phyloP scores from a whole-genome alignment of 345 rosid species.

The Eucalyptus pauciflora region DNA sequence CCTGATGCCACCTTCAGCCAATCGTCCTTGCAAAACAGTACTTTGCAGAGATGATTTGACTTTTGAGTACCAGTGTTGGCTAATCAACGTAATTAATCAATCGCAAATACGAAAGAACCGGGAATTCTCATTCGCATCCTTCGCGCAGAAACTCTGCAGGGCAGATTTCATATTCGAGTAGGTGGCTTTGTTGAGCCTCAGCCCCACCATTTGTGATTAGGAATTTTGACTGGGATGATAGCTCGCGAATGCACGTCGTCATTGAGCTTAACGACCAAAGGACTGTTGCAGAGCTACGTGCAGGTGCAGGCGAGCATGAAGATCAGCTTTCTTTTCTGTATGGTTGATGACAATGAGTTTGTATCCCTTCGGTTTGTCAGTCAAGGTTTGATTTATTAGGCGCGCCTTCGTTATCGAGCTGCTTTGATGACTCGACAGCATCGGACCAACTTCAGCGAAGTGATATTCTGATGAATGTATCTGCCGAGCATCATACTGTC shows the following conservation, averaged over 20 bases:
- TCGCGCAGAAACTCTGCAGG: background rate
- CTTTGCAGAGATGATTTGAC: background rate
- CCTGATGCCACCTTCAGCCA: background rate
- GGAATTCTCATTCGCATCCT: background rate
- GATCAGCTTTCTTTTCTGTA: background rate
- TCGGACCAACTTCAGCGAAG: background rate
- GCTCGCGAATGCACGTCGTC: background rate
- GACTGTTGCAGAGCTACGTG: background rate
- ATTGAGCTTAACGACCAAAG: background rate
- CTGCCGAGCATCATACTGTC: background rate
- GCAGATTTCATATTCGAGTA: background rate
- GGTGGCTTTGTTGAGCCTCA: background rate
- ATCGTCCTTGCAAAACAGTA: background rate
- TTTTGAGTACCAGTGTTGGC: background rate
- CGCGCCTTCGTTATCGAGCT: background rate
- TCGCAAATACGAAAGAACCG: accelerated
- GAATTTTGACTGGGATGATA: background rate
- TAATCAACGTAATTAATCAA: background rate
- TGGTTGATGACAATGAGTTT: background rate
- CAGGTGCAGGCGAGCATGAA: background rate
- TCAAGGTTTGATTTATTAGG: background rate
- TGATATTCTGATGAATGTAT: background rate
- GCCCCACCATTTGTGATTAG: background rate
- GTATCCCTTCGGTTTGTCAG: background rate
- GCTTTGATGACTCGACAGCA: background rate